Evolutionary conservation across 2,329 filamentous ascomycete genomes (phyloP).

Genomic region (Fusarium tanahbumbuense): DNA sequence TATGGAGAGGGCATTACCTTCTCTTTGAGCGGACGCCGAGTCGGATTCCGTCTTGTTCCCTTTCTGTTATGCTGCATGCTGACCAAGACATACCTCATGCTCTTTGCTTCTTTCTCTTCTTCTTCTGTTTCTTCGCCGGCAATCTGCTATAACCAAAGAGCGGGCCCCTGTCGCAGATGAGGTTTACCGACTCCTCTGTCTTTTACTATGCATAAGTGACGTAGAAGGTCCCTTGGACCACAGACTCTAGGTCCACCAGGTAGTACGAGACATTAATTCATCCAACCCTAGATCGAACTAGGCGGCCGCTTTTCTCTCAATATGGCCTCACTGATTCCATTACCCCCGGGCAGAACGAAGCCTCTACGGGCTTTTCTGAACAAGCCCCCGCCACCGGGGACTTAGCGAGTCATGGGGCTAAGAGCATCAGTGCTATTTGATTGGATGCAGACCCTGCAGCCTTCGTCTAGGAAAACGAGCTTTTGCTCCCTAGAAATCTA

Average conservation of each 20-base stretch:
- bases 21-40: background rate
- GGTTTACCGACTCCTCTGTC: constrained; percentile 25
- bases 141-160: background rate
- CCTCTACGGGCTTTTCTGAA: constrained; percentile 35
- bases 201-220: constrained; percentile 36
- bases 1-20: background rate
- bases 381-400: constrained; percentile 41
- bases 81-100: constrained; percentile 11
- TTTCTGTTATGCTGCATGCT: constrained; percentile 8
- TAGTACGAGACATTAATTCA: constrained; percentile 16
- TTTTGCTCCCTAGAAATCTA: constrained; percentile 46
- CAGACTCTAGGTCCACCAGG: constrained; percentile 18
- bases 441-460: constrained; percentile 42
- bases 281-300: constrained; percentile 21
- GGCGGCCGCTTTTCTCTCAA: constrained; percentile 37
- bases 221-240: constrained; percentile 32
- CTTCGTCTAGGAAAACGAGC: constrained; percentile 47
- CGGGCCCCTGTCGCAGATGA: constrained; percentile 32
- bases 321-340: constrained; percentile 46
- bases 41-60: background rate
- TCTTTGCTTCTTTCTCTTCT: constrained; percentile 3
- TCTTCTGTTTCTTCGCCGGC: background rate
- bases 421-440: constrained; percentile 36
- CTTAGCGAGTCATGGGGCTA: constrained; percentile 47
- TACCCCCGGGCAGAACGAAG: constrained; percentile 28